Percentiles rank a stretch among this genome's conserved stretches.
phyloP scores from a whole-genome alignment of 2,329 filamentous ascomycete species.

The Claviceps citrina region DNA sequence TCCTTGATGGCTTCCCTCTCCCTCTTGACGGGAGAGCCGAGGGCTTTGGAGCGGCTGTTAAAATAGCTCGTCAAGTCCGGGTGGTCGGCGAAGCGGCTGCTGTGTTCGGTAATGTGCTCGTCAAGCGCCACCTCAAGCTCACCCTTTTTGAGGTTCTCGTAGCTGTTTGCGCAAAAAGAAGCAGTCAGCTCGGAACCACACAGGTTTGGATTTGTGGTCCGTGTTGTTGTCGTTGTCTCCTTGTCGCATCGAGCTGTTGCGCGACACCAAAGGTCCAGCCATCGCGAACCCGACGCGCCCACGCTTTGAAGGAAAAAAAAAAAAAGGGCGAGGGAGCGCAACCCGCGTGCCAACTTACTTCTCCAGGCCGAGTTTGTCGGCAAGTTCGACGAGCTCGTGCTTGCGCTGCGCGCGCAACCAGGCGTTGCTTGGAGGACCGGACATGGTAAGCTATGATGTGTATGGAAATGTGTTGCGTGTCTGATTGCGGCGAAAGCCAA shows the following conservation, averaged over 20 bases:
- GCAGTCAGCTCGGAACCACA: neutral
- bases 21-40: constrained; percentile 46
- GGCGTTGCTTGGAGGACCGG: constrained; percentile 32
- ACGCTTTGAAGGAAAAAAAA: neutral
- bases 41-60: constrained; percentile 44
- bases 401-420: constrained; percentile 77
- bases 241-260: neutral
- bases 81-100: constrained; percentile 46
- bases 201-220: too few relatives aligned
- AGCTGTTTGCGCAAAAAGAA: constrained; percentile 29
- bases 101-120: constrained; percentile 55
- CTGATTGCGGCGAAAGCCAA: too few relatives aligned
- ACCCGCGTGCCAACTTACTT: constrained; percentile 52
- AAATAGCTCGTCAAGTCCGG: constrained; percentile 60
- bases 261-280: neutral
- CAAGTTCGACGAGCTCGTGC: constrained; percentile 59
- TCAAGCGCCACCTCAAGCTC: constrained; percentile 67
- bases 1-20: constrained; percentile 27
- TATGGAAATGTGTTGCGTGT: too few relatives aligned
- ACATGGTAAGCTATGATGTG: constrained; percentile 10
- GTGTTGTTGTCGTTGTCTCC: too few relatives aligned
- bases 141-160: constrained; percentile 56
- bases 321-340: constrained; percentile 3
- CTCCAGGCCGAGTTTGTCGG: constrained; percentile 52
- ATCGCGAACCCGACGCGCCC: constrained; percentile 4